Base-by-base conservation (phyloP, 2,329 filamentous ascomycete species). In the Byssochlamys sp. region DNA sequence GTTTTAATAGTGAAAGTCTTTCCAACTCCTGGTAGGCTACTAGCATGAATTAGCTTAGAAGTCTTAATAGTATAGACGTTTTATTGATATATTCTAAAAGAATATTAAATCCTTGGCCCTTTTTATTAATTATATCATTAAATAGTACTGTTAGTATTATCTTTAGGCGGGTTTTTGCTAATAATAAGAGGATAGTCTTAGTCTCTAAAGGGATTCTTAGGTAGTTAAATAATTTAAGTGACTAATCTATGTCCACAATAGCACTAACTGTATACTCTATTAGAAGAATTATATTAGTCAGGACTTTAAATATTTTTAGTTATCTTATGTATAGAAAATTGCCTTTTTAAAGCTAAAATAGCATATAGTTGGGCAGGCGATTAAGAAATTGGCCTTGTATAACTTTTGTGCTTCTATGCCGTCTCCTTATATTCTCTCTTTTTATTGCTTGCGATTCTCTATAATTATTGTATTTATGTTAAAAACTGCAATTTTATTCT, bases 1-100 rank as follows among this genome's bases (percentile, higher is more conserved):
- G 62, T 63, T 56, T 74, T 69, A 5, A 66, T 71, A 4, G 71
- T 73, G 27, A 72, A 66, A 25, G 69, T 73, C 60, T 73, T 31
- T 9, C 28, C 28, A 9, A 31, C 28, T 4, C 28, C 28, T 31
- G 28, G 28, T 9, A 9, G 28, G n/a, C n/a, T n/a, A n/a, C n/a
- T n/a, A n/a, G n/a, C n/a, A n/a, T n/a, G n/a, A n/a, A n/a, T n/a
- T n/a, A 31, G 28, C 28, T 31, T 31, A 31, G 9, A 9, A 9
- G 4, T 31, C 71, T 14, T 69, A 66, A 29, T 66, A 54, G 29
- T 26, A 59, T 45, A 52, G 11, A 39, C 26, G 27, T 19, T 59
- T 59, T 51, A 28, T 27, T 25, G 50, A 62, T 52, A 52, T 61
- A 67, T 63, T 66, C 39, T 1, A 71, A 59, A n/a, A 71, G 58